Base-by-base conservation (phyloP, 176 grass and related monocot species). In the Carex parvula region DNA sequence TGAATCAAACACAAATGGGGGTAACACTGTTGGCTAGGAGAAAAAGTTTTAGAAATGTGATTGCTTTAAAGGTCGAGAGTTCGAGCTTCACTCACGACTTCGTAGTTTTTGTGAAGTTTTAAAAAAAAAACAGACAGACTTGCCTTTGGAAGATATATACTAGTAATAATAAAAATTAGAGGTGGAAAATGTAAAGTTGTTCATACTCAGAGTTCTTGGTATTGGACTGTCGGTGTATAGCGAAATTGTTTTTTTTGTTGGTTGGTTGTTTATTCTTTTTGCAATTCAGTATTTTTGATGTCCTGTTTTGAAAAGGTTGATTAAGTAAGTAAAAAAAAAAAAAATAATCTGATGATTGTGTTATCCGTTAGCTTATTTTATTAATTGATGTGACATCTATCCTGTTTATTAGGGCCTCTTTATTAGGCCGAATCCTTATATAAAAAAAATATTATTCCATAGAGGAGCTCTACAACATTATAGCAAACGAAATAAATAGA, bases 181-280 rank as follows among this genome's bases (percentile, higher is more conserved):
- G 70, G 46, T 18, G 17, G 80, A 26, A 60, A 60, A n/a, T 79
- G 88, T 68, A 80, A 67, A 84, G 46, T 52, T 75, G 89, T 84
- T 91, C 44, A 87, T 91, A 87, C 76, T 79, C 58, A 79, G 87
- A 59, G 65, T 70, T 78, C 58, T 55, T 55, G 20, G 85, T 48
- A 66, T 83, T 83, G 60, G 29, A 69, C 64, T 74, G 84, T 74
- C 68, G 18, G 46, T 89, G 85, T 89, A 91, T 70, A 94, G 89
- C 26, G 81, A 71, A 86, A 67, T 70, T 84, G 13, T 85, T 50
- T 79, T 64, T 10, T 41, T 52, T 65, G 22, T 29, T 4, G 0
- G 15, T 57, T 86, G 70, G 84, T 29, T 85, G 46, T 83, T 90
- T 48, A 85, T 79, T 60, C 46, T 83, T 79, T 68, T 90, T n/a